A percentile compares a stretch with the other conserved stretches of the same genome.
Evolutionary conservation across 306 rosid genomes (phyloP).

Genomic region (Gastrolobium bilobum): DNA sequence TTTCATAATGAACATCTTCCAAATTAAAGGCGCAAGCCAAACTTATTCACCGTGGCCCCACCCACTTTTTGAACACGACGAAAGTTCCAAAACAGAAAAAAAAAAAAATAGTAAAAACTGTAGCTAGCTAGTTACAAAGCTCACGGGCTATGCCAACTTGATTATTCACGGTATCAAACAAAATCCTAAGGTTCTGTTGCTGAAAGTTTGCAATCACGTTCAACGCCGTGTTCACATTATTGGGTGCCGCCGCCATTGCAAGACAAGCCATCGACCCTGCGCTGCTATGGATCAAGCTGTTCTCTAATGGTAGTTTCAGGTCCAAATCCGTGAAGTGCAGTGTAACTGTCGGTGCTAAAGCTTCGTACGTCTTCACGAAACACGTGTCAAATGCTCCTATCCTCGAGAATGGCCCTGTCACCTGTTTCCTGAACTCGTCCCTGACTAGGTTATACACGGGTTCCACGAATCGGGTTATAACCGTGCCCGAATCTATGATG

Average conservation of each 20-base stretch:
- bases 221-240: constrained; percentile 82
- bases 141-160: constrained; percentile 90
- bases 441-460: constrained; percentile 76
- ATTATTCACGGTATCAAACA: constrained; percentile 83
- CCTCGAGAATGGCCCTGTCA: constrained; percentile 66
- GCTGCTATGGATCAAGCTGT: constrained; percentile 86
- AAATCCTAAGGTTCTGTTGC: constrained; percentile 88
- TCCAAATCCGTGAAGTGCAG: constrained; percentile 71
- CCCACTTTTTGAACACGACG: constrained; percentile 3
- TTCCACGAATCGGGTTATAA: constrained; percentile 74
- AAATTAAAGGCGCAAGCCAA: constrained; percentile 3
- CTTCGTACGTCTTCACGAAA: constrained; percentile 62
- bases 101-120: too few species aligned
- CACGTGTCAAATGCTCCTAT: constrained; percentile 93
- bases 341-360: constrained; percentile 64
- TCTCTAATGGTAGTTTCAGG: constrained; percentile 75
- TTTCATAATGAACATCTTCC: constrained; percentile 16
- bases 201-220: constrained; percentile 93
- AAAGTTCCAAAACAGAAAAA: constrained; percentile 26
- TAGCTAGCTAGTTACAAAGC: constrained; percentile 68
- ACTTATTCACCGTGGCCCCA: constrained; percentile 21
- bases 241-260: constrained; percentile 91
- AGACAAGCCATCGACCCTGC: constrained; percentile 85
- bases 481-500: constrained; percentile 87
- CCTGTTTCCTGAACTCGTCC: constrained; percentile 87